Percentiles rank a stretch among this genome's conserved stretches.
Evolutionary conservation across 2,329 filamentous ascomycete species (phyloP).

Genomic region (Catunica adiposa): DNA sequence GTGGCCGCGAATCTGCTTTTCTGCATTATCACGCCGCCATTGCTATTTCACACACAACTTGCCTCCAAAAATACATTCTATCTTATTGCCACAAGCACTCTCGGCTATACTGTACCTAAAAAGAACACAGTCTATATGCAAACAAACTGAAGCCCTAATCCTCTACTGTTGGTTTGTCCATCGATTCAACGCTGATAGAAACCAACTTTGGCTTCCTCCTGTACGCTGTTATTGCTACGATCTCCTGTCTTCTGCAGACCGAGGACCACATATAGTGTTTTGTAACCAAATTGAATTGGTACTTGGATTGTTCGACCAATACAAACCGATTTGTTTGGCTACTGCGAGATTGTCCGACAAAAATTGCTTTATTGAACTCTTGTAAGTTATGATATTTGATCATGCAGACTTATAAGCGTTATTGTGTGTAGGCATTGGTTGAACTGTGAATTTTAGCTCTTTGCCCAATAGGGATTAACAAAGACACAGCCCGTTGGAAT

Average conservation of each 20-base stretch:
- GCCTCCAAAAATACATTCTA: neutral
- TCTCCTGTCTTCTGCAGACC: too few relatives aligned
- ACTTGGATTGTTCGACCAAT: neutral
- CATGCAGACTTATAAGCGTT: neutral
- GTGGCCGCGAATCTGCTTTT: neutral
- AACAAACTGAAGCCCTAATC: too few relatives aligned
- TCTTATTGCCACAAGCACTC: neutral
- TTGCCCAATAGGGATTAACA: neutral
- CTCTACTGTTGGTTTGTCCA: too few relatives aligned
- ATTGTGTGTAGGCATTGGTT: neutral
- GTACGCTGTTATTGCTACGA: too few relatives aligned
- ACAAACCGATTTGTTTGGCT: neutral
- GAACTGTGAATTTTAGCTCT: neutral
- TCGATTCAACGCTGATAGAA: too few relatives aligned
- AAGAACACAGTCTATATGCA: too few relatives aligned
- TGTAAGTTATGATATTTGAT: neutral
- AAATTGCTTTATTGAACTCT: neutral
- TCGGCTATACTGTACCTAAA: too few relatives aligned
- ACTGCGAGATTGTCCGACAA: neutral
- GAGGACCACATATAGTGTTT: too few relatives aligned
- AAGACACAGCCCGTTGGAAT: neutral
- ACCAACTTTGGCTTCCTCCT: too few relatives aligned
- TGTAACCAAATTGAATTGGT: neutral
- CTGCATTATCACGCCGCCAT: neutral
- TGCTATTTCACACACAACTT: neutral